Evolutionary conservation across 2,329 filamentous ascomycete genomes (phyloP), one percentile per base, ranked within the genome.

Genomic region (Colletotrichum lupini): DNA sequence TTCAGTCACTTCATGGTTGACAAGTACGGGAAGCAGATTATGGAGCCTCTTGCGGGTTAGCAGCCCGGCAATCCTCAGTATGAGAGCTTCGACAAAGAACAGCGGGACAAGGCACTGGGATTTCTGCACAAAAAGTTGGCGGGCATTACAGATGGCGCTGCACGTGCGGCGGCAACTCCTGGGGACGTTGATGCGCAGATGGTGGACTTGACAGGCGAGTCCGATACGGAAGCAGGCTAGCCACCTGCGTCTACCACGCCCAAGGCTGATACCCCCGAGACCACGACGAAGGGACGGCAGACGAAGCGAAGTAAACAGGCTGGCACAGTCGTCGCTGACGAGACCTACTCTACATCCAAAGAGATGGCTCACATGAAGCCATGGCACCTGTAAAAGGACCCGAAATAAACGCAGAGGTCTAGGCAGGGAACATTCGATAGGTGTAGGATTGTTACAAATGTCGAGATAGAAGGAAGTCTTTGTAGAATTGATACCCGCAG

Each of bases 1-100:
- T 86, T 86, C 60, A 85, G 83, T 56, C 83, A 85, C 65, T 86
- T 86, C 74, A 77, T 82, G 71, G 82, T 86, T 9, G 82, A 85
- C 49, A 75, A 71, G 24, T 74, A 79, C 24, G 83, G 83, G n/a
- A 82, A 80, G 72, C 81, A 83, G 61, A 80, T 83, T 24, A 74
- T 80, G 56, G 76, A 82, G 24, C 75, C 80, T 14, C 75, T 80
- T 32, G 60, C 24, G 49, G 73, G 55, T 22, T 74, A 73, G 66
- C 12, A 55, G 35, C 42, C 42, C 19, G 42, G 16, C 35, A 61
- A 11, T 22, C 16, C 28, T 16, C 9, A 12, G 5, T 35, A 26
- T 12, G 56, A 12, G n/a, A 55, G 59, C 22, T 49, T 22, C 3
- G n/a, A 42, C 5, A 22, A 11, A 28, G 24, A 32, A 26, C n/a